Evolutionary conservation across 768 basidiomycete genomes (phyloP).

Genomic region (Tylopilus felleus): DNA sequence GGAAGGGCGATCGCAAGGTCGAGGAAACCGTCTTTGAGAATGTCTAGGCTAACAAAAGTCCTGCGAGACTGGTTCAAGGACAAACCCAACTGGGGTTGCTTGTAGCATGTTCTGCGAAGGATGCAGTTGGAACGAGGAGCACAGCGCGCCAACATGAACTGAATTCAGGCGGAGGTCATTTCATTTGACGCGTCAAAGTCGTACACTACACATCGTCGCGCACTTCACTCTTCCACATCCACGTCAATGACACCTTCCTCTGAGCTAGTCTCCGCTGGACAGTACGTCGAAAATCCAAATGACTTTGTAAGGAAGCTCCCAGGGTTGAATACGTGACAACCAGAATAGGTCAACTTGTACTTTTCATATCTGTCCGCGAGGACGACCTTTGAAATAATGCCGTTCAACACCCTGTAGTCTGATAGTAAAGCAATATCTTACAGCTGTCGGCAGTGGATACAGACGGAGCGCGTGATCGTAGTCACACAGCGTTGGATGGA

Average conservation of each 20-base stretch:
- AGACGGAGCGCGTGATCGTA: slow-evolving; percentile 89
- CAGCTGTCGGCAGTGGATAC: slow-evolving; percentile 91
- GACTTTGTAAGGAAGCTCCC: slow-evolving; percentile 84
- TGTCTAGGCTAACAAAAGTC: slow-evolving; percentile 24
- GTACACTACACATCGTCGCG: background rate
- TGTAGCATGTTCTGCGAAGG: slow-evolving; percentile 7
- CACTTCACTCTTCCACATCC: slow-evolving; percentile 35
- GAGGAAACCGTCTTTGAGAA: slow-evolving; percentile 62
- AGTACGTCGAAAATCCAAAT: slow-evolving; percentile 88
- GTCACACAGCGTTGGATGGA: slow-evolving; percentile 86
- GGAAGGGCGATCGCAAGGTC: slow-evolving; percentile 77
- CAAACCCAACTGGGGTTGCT: slow-evolving; percentile 3
- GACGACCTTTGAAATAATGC: slow-evolving; percentile 54
- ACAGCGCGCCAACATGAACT: slow-evolving; percentile 26
- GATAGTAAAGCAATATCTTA: slow-evolving; percentile 38
- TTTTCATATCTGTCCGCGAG: slow-evolving; percentile 96
- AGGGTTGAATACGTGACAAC: slow-evolving; percentile 98
- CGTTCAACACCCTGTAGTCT: slow-evolving; percentile 5
- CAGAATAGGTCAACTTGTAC: slow-evolving; percentile 95
- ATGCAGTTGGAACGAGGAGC: slow-evolving; percentile 11
- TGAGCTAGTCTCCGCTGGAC: slow-evolving; percentile 79
- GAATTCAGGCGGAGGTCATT: background rate
- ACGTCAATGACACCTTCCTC: slow-evolving; percentile 63
- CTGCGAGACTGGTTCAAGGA: slow-evolving; percentile 12
- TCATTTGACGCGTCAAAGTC: background rate